These are phyloP conservation scores for Mycothermus thermophilus DNA, from an alignment of 495 filamentous ascomycete species.

Conservation along the genomic window DNA sequence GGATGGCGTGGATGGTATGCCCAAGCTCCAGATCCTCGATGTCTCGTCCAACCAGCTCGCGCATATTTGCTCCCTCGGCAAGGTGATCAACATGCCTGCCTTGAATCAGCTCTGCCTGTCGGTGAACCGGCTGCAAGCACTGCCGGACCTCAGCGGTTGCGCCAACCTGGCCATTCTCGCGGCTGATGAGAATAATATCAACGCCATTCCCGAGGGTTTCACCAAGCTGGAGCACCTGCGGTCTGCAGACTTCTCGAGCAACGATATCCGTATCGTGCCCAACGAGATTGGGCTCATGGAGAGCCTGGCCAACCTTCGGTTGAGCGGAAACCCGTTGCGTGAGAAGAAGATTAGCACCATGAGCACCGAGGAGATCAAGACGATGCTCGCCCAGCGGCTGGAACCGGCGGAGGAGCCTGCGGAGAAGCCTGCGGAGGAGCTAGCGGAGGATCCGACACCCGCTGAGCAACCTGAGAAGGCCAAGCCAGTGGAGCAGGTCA, in stretches of 20 bases:
- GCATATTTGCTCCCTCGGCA: conserved; percentile 27
- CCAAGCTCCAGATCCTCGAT: conserved; percentile 57
- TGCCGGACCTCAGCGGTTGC: conserved; percentile 65
- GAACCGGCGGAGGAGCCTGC: conserved; percentile 35
- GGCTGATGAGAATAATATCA: conserved; percentile 68
- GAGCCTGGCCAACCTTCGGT: conserved; percentile 51
- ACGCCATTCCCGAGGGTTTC: conserved; percentile 61
- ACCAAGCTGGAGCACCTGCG: conserved; percentile 48
- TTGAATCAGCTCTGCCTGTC: conserved; percentile 62
- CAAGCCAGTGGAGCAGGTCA: no score
- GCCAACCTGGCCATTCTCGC: conserved; percentile 53
- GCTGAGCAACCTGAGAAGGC: background rate
- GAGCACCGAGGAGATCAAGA: conserved; percentile 69
- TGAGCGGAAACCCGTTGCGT: conserved; percentile 75
- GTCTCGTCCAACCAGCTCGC: conserved; percentile 59
- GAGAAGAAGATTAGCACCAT: conserved; percentile 76
- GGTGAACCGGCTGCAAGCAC: conserved; percentile 55
- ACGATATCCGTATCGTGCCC: conserved; percentile 64
- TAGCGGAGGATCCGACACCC: background rate
- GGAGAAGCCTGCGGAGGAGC: conserved; percentile 10
- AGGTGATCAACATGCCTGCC: conserved; percentile 40
- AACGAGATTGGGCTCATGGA: conserved; percentile 70
- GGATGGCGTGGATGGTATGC: conserved; percentile 38
- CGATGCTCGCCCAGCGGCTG: conserved; percentile 53
- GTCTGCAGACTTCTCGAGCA: conserved; percentile 69